Percentiles rank a stretch among this genome's conserved stretches.
Evolutionary conservation across 2,329 filamentous ascomycete species (phyloP).

Genomic region (Trichoderma koningii): DNA sequence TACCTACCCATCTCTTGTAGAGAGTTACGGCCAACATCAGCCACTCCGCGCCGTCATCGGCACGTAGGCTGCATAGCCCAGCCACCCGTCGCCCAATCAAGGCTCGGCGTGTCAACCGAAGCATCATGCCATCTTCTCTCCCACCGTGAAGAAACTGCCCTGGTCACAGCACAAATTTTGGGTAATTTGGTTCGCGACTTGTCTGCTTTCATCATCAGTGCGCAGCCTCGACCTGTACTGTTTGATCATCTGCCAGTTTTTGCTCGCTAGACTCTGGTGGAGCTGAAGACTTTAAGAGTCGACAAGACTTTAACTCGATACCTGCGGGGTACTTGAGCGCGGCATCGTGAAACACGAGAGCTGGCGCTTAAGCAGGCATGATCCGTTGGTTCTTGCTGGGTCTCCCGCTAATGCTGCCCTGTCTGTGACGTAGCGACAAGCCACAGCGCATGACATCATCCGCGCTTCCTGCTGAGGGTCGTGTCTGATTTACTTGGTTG

Average conservation of each 20-base stretch:
- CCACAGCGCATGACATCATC: constrained; percentile 27
- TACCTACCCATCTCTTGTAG: background rate
- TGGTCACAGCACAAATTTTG: background rate
- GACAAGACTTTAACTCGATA: background rate
- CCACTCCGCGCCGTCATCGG: constrained; percentile 21
- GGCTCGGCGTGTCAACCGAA: background rate
- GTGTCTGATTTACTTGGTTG: background rate
- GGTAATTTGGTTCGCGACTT: background rate
- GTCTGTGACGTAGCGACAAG: constrained; percentile 24
- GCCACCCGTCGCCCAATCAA: constrained; percentile 19
- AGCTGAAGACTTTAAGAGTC: background rate
- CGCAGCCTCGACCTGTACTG: background rate
- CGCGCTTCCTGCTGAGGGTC: background rate
- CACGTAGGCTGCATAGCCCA: constrained; percentile 6
- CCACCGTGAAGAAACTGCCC: background rate
- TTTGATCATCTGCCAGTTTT: constrained; percentile 15
- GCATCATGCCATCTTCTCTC: background rate
- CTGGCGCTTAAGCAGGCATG: constrained; percentile 9
- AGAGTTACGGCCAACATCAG: constrained; percentile 4
- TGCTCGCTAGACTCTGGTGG: constrained; percentile 3
- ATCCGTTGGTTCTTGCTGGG: constrained; percentile 11
- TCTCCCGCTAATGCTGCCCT: constrained; percentile 1
- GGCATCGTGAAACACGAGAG: constrained; percentile 10
- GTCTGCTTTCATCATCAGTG: constrained; percentile 18
- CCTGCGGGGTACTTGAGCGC: background rate